Conservation (phyloP, 805 yeast genomes). For the Cyberlindnera euphorbiae region DNA sequence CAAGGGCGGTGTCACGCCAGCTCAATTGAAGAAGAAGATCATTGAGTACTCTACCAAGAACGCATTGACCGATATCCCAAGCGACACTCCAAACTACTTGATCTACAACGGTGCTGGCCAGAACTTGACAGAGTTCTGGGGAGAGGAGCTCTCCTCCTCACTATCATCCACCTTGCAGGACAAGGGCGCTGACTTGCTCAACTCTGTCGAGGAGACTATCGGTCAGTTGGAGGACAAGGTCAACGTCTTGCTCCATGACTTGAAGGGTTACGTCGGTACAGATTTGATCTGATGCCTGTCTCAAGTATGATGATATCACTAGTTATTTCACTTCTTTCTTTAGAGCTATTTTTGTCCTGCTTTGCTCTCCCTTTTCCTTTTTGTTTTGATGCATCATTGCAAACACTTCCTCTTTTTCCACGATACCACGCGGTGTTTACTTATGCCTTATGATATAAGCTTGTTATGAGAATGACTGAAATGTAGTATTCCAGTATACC, state of each 20-base stretch:
- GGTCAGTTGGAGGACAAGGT: conserved; percentile 20
- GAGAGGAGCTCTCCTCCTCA: conserved; percentile 3
- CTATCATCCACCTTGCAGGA: conserved; percentile 5
- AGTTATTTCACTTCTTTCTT: too few species aligned
- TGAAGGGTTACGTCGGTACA: conserved; percentile 16
- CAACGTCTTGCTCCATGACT: conserved; percentile 12
- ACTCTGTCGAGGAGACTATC: conserved; percentile 18
- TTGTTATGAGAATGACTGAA: too few species aligned
- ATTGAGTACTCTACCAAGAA: conserved; percentile 63
- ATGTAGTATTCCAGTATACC: too few species aligned
- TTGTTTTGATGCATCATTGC: too few species aligned
- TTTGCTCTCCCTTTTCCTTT: too few species aligned
- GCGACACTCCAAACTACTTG: conserved; percentile 70
- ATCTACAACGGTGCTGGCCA: conserved; percentile 82
- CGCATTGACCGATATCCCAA: conserved; percentile 57
- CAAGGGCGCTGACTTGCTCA: conserved; percentile 9
- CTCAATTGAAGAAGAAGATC: conserved; percentile 70
- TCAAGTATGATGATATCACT: too few species aligned
- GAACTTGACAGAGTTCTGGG: conserved; percentile 39
- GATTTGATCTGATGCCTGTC: conserved; percentile 10
- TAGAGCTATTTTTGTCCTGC: too few species aligned
- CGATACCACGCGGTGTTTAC: too few species aligned
- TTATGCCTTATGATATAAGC: too few species aligned
- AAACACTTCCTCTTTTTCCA: too few species aligned
- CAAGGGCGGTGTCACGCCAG: conserved; percentile 56